These are phyloP conservation scores for Rhizopogon vinicolor DNA, from an alignment of 768 basidiomycete genomes.

Conservation along the genomic window DNA sequence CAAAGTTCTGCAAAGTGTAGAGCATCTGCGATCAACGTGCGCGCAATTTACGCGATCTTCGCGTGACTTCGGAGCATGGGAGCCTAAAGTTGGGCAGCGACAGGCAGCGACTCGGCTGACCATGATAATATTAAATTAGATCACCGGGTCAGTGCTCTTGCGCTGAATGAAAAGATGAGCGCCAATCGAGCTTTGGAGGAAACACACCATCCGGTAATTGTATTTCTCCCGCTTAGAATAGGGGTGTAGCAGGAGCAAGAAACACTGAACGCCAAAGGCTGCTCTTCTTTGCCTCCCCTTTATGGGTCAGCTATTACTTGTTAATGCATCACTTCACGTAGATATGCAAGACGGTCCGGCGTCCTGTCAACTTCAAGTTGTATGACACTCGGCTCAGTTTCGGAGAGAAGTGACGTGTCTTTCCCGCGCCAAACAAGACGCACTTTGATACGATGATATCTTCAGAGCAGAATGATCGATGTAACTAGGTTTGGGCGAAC, in stretches of 20 bases:
- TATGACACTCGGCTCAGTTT: too few species aligned
- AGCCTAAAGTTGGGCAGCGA: not conserved
- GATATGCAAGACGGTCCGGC: too few species aligned
- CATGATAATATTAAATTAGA: too few species aligned
- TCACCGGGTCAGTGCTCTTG: not conserved
- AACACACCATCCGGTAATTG: not conserved
- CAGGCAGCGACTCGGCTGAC: not conserved
- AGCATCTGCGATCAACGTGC: not conserved
- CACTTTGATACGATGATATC: not conserved
- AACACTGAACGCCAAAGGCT: not conserved
- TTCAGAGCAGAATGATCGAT: not conserved
- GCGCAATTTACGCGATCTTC: not conserved
- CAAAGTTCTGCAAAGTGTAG: not conserved
- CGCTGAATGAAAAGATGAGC: not conserved
- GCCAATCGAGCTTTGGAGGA: not conserved
- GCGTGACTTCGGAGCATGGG: not conserved
- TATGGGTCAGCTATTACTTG: not conserved
- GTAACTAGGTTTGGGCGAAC: not conserved
- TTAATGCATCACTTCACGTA: not conserved
- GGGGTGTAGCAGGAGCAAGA: not conserved
- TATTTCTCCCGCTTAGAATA: not conserved
- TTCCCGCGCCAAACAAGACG: not conserved
- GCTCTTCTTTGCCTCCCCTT: not conserved
- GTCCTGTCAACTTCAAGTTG: too few species aligned
- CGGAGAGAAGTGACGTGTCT: not conserved